Evolutionary conservation across 208 protist species (phyloP), one percentile per base, ranked within the genome.

Genomic region (Sergeia podlipaevii): DNA sequence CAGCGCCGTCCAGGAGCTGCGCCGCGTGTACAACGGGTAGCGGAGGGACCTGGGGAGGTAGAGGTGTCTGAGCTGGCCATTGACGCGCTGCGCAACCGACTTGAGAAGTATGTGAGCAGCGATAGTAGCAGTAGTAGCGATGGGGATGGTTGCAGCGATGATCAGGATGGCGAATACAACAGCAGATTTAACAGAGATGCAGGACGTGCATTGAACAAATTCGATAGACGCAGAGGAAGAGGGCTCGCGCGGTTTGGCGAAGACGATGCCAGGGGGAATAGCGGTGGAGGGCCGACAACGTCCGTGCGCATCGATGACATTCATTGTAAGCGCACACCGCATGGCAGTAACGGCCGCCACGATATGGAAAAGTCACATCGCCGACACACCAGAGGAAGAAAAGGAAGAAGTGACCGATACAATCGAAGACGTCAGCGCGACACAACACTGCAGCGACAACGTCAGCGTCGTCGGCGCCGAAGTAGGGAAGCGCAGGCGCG

Each of bases 51-150:
- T 15, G 41, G 32, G 8, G 42, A 43, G 24, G 53, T 49, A 2
- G 26, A 47, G 37, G 42, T 60, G 53, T 60, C 53, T 15, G 42
- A 43, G 29, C 39, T 60, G 13, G 42, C 53, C 11, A 29, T 60
- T 0, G 53, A 60, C 3, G 53, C 42, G 11, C 20, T 60, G 42
- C 24, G 53, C 2, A 10, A 20, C 20, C 42, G 41, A 27, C 23
- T 60, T 18, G 26, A 17, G 2, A 43, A 41, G 27, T 60, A 60
- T 26, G 13, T 49, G 13, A 60, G 53, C 17, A 36, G 43, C 32
- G 33, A 13, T n/a, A 48, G 43, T 18, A 33, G 26, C 15, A 21
- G 26, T 11, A 36, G 30, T 6, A 32, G 17, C 29, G 46, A 18
- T 36, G 11, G 11, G 32, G 34, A 42, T 20, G 10, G 6, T 17